phyloP scores from a whole-genome alignment of 1,139 yeast genomes.

The Tardiomyces digboiensis region DNA sequence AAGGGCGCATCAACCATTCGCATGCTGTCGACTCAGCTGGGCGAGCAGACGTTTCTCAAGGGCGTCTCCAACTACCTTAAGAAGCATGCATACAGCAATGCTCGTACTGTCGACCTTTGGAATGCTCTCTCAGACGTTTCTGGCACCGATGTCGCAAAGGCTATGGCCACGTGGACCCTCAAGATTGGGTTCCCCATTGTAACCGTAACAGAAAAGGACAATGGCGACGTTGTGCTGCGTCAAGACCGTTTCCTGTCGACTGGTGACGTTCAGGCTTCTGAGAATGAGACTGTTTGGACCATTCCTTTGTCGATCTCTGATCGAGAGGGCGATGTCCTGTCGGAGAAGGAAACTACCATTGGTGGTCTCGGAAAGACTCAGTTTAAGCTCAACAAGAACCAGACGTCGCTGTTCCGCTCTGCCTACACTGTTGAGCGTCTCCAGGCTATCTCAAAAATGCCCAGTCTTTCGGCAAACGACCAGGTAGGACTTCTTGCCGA shows the following conservation, averaged over 20 bases:
- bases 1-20: slow-evolving; percentile 75
- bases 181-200: slow-evolving; percentile 81
- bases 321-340: slow-evolving; percentile 38
- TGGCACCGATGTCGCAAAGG: slow-evolving; percentile 59
- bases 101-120: slow-evolving; percentile 78
- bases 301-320: slow-evolving; percentile 75
- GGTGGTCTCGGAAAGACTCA: background rate
- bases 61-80: slow-evolving; percentile 72
- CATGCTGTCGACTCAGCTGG: slow-evolving; percentile 70
- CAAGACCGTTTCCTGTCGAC: slow-evolving; percentile 74
- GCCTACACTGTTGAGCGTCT: slow-evolving; percentile 69
- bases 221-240: slow-evolving; percentile 38
- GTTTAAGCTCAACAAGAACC: slow-evolving; percentile 73
- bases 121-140: slow-evolving; percentile 60
- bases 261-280: slow-evolving; percentile 70
- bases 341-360: slow-evolving; percentile 48
- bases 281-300: slow-evolving; percentile 67
- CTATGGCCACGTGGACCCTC: slow-evolving; percentile 79
- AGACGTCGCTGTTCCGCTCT: slow-evolving; percentile 76
- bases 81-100: slow-evolving; percentile 64
- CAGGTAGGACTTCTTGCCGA: slow-evolving; percentile 83
- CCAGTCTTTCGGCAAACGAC: slow-evolving; percentile 58
- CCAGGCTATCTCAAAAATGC: slow-evolving; percentile 50
- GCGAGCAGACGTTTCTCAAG: slow-evolving; percentile 62
- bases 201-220: slow-evolving; percentile 40